Conservation (phyloP, 73 alveolate species). For the Paramecium octaurelia region DNA sequence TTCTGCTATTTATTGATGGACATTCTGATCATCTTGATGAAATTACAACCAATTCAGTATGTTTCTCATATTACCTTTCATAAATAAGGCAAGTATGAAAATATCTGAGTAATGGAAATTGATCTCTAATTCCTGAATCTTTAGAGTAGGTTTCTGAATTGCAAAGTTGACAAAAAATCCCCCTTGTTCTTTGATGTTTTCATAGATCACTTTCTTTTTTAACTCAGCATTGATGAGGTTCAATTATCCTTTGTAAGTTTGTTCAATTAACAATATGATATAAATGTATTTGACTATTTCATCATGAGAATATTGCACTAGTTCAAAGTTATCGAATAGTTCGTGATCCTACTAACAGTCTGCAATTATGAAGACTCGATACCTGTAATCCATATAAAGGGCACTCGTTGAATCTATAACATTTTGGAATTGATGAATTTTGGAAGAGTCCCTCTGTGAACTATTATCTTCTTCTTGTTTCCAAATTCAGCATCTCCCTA, state of each 20-base stretch:
- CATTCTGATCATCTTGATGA: neutral
- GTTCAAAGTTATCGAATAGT: neutral
- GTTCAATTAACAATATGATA: neutral
- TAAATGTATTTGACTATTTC: neutral
- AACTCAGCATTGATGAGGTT: neutral
- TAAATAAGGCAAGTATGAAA: neutral
- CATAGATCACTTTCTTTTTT: neutral
- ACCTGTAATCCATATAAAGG: slow-evolving; percentile 37
- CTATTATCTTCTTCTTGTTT: neutral
- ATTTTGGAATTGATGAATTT: neutral
- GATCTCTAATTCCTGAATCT: neutral
- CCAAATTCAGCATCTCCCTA: neutral
- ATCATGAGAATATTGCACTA: neutral
- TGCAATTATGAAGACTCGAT: neutral
- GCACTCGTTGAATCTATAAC: neutral
- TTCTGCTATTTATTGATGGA: neutral
- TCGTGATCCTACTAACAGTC: neutral
- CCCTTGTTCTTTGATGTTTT: neutral
- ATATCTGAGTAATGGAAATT: neutral
- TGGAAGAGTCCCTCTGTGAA: slow-evolving; percentile 17
- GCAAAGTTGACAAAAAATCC: neutral
- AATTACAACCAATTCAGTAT: neutral
- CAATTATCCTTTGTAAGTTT: neutral
- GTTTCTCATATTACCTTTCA: neutral
- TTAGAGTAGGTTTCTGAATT: neutral